These are phyloP conservation scores for Oryza officinalis DNA, from an alignment of 176 grass and related monocot genomes.

Conservation along the genomic window DNA sequence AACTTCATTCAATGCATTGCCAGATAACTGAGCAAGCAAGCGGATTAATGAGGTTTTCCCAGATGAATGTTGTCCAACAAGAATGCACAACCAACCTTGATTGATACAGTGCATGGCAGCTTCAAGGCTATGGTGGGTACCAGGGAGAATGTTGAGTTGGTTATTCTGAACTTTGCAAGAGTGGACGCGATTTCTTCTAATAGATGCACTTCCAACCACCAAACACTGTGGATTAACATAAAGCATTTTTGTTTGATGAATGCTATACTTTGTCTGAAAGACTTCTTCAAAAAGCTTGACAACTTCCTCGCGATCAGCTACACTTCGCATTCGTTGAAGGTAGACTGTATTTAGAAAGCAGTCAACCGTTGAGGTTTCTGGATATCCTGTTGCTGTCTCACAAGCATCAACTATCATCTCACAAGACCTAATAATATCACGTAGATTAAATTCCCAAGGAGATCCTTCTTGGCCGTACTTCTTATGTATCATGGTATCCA, in stretches of 20 bases:
- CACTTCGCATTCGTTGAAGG: conserved; percentile 88
- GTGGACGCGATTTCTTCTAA: conserved; percentile 64
- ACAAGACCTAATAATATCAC: conserved; percentile 92
- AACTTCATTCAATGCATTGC: conserved; percentile 78
- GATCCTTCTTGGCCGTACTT: conserved; percentile 92
- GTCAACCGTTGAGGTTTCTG: conserved; percentile 49
- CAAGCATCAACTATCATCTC: conserved; percentile 62
- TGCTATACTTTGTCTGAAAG: conserved; percentile 53
- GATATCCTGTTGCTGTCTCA: neutral
- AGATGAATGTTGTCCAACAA: conserved; percentile 81
- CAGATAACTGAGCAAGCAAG: conserved; percentile 85
- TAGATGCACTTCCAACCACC: conserved; percentile 67
- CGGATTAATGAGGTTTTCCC: conserved; percentile 93
- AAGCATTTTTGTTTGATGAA: conserved; percentile 68
- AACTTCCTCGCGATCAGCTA: conserved; percentile 73
- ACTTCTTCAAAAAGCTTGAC: conserved; percentile 76
- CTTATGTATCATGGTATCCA: conserved; percentile 80
- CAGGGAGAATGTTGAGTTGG: conserved; percentile 75
- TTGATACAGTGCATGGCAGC: conserved; percentile 77
- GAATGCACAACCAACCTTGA: conserved; percentile 86
- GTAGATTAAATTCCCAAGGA: conserved; percentile 99
- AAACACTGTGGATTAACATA: conserved; percentile 67
- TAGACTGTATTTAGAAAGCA: conserved; percentile 88
- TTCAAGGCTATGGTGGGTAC: conserved; percentile 69
- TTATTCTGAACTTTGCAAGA: conserved; percentile 56